Conservation (phyloP, 495 filamentous ascomycete species). For the Podospora australis region DNA sequence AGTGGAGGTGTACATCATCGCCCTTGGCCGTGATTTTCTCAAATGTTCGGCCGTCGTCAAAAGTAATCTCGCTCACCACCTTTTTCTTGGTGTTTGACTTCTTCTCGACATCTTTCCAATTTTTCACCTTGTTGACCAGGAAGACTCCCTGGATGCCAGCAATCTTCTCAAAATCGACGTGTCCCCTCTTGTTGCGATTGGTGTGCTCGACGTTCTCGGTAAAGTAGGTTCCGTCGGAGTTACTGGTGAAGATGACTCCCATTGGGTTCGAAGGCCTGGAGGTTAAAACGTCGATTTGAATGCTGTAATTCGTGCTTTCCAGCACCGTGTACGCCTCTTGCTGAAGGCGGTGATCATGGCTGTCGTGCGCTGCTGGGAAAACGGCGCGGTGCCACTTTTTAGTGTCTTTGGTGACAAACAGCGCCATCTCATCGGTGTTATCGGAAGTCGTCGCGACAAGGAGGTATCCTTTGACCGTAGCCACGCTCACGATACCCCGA, state of each 20-base stretch:
- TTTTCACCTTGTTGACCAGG: conserved; percentile 81
- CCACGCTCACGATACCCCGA: conserved; percentile 67
- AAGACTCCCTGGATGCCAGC: conserved; percentile 84
- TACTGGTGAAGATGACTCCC: conserved; percentile 85
- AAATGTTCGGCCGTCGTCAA: conserved; percentile 85
- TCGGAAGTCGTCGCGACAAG: conserved; percentile 73
- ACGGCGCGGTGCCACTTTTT: conserved; percentile 84
- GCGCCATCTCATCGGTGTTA: conserved; percentile 79
- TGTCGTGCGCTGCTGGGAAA: conserved; percentile 48
- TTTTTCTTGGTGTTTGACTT: conserved; percentile 50
- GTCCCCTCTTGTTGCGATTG: conserved; percentile 63
- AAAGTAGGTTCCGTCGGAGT: conserved; percentile 95
- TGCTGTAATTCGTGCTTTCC: conserved; percentile 93
- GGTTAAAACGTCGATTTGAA: conserved; percentile 89
- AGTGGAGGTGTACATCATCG: conserved; percentile 78
- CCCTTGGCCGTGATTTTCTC: conserved; percentile 45
- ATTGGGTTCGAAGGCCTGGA: conserved; percentile 56
- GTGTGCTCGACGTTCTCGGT: conserved; percentile 83
- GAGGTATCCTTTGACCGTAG: conserved; percentile 74
- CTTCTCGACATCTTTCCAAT: conserved; percentile 67
- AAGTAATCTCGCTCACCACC: conserved; percentile 73
- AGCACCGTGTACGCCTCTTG: conserved; percentile 89
- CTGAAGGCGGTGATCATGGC: conserved; percentile 61
- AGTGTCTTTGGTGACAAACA: conserved; percentile 75
- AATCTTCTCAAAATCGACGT: conserved; percentile 92